Percentiles rank a stretch among this genome's conserved stretches.
phyloP scores from a whole-genome alignment of 139 green algal genomes.

The Coelastrella sp. region DNA sequence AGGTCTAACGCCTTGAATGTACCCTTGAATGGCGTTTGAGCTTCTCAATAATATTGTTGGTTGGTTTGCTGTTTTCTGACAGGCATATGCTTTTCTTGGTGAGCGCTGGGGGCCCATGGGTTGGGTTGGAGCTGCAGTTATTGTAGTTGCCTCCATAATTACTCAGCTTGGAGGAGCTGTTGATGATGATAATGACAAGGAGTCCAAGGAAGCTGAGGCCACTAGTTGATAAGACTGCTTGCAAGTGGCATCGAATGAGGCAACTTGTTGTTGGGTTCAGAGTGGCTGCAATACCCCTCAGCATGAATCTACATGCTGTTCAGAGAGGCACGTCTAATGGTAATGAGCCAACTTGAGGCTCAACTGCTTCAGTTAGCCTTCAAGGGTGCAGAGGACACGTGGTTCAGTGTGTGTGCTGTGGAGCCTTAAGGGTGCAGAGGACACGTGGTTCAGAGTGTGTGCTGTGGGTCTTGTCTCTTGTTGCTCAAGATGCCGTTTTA shows the following conservation, averaged over 20 bases:
- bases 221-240: background rate
- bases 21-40: too few species aligned
- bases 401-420: too few species aligned
- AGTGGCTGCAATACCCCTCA: background rate
- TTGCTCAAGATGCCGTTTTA: too few species aligned
- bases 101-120: conserved; percentile 75
- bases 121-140: conserved; percentile 72
- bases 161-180: conserved; percentile 55
- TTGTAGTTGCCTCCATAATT: conserved; percentile 64
- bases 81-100: conserved; percentile 70
- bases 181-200: background rate
- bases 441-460: too few species aligned
- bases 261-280: background rate
- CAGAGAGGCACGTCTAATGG: too few species aligned
- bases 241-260: background rate
- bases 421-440: too few species aligned
- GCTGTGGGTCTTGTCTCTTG: too few species aligned
- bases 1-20: too few species aligned
- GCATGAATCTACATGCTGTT: background rate
- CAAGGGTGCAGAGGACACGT: too few species aligned
- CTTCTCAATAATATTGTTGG: background rate
- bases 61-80: background rate
- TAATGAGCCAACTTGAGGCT: too few species aligned
- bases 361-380: too few species aligned
- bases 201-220: background rate